Base-by-base conservation (phyloP, 768 basidiomycete species). In the Auriscalpium vulgare region DNA sequence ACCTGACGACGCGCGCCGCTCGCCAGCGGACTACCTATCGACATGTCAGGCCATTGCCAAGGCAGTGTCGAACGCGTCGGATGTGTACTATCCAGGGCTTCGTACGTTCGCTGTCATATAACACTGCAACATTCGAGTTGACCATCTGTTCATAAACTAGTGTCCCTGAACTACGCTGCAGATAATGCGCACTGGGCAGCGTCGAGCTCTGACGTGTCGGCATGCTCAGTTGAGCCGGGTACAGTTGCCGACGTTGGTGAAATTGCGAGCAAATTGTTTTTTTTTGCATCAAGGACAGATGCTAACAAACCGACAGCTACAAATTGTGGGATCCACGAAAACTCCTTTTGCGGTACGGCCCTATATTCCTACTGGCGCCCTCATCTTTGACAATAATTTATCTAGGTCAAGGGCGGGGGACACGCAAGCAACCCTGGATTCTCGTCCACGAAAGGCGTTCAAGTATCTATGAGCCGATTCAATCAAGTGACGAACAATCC, bases 371-470 rank as follows among this genome's bases (percentile, higher is more conserved):
- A 5, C 5, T 44, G 43, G 6, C 43, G 43, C 43, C 4, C 14
- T 29, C 29, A 29, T 29, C 13, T 43, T 43, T 43, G 40, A 43
- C 40, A 14, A 8, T 4, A 8, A 51, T 34, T 52, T 52, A 6
- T 37, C 13, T 21, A 38, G 55, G 58, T 63, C 36, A 68, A 68
- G 44, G 61, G 64, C 8, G 67, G 67, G 4, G 67, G 67, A 5
- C 67, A 68, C 40, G 9, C 63, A 1, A 60, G 51, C 4, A 64
- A 63, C 23, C 58, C 54, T 1, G 64, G 66, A 1, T 65, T 65
- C 60, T 65, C 59, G 23, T 68, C 67, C 4, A 68, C 67, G 2
- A 19, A 47, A 3, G 67, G 67, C 9, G 60, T 68, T 11, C 62
- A 66, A 16, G 63, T 68, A 19, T 16, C 66, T 10, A 61, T 68